Conservation (phyloP, 345 rosid genomes). For the Gossypium raimondii region DNA sequence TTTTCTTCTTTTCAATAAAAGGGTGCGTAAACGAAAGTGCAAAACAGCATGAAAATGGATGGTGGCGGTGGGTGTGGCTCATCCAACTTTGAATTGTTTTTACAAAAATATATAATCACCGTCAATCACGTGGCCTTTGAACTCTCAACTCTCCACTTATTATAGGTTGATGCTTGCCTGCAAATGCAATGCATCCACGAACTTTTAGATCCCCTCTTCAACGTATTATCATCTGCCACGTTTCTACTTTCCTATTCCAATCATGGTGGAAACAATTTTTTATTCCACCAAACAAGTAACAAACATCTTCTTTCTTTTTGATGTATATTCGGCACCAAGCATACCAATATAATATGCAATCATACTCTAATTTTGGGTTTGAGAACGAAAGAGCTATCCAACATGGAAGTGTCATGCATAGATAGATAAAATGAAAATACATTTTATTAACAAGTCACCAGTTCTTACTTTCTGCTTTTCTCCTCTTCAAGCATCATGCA, state of each 20-base stretch:
- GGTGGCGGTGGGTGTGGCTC: neutral
- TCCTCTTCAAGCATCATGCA: neutral
- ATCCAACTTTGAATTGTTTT: neutral
- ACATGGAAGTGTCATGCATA: too few relatives aligned
- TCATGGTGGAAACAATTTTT: neutral
- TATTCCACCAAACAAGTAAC: neutral
- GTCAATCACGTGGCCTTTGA: slow-evolving; percentile 9
- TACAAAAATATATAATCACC: neutral
- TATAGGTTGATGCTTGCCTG: neutral
- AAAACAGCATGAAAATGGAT: neutral
- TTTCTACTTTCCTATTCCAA: neutral
- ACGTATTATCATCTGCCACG: neutral
- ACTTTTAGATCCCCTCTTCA: neutral
- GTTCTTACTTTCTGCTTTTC: neutral
- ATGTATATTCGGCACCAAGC: neutral
- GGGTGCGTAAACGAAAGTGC: too few relatives aligned
- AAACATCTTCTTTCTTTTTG: neutral
- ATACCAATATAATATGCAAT: neutral
- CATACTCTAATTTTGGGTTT: neutral
- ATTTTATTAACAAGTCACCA: neutral
- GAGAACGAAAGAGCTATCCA: too few relatives aligned
- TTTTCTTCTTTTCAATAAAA: too few relatives aligned
- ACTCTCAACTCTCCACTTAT: neutral
- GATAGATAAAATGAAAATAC: too few relatives aligned
- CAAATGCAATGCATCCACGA: neutral